These are phyloP conservation scores for Fusarium sulawesiense DNA, from an alignment of 2,329 filamentous ascomycete genomes.

Conservation along the genomic window DNA sequence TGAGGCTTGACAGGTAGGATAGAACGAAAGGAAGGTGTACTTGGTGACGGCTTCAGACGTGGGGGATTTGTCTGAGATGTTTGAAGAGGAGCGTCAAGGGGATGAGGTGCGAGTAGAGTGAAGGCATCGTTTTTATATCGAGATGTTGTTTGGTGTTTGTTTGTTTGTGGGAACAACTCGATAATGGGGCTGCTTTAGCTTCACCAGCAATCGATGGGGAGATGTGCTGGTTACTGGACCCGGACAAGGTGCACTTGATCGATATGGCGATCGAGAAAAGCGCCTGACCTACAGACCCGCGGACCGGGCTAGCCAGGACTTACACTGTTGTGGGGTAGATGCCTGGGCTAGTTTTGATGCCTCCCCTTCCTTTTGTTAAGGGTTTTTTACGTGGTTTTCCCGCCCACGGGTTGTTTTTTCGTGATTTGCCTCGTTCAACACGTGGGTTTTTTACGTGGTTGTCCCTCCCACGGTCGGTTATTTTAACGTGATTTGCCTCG, in stretches of 20 bases:
- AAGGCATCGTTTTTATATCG: not conserved
- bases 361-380: not conserved
- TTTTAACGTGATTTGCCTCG: too few species aligned
- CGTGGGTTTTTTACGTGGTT: too few species aligned
- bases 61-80: not conserved
- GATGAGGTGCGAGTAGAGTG: not conserved
- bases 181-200: not conserved
- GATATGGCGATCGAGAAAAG: not conserved
- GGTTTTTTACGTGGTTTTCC: too few species aligned
- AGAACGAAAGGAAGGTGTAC: not conserved
- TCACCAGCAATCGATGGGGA: not conserved
- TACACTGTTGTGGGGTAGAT: not conserved
- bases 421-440: too few species aligned
- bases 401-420: too few species aligned
- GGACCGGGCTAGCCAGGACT: not conserved
- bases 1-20: not conserved
- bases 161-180: not conserved
- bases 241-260: not conserved
- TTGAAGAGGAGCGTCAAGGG: too few species aligned
- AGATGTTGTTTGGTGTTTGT: not conserved
- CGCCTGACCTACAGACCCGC: not conserved
- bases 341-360: not conserved
- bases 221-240: not conserved
- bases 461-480: too few species aligned
- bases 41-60: not conserved